These are phyloP conservation scores for Triadica sebifera DNA, from an alignment of 345 rosid genomes.

Conservation along the genomic window DNA sequence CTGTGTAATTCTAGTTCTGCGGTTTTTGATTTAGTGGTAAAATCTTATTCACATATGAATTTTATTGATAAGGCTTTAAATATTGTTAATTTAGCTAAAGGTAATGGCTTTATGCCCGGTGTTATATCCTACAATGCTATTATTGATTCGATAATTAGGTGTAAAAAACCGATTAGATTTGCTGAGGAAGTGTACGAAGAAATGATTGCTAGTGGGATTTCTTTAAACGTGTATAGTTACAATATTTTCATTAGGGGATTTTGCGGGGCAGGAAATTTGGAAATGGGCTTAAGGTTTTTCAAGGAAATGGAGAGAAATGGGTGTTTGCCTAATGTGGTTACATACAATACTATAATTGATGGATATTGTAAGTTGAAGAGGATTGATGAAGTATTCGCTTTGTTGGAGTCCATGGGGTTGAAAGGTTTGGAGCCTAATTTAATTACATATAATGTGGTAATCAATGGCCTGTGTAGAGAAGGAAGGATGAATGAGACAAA, in stretches of 20 bases:
- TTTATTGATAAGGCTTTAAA: conserved; percentile 60
- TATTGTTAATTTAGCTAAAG: conserved; percentile 54
- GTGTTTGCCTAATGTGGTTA: conserved; percentile 81
- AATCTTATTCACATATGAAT: conserved; percentile 61
- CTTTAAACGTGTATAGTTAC: conserved; percentile 81
- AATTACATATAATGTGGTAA: conserved; percentile 69
- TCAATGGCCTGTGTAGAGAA: conserved; percentile 74
- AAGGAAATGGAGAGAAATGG: conserved; percentile 60
- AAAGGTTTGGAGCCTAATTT: conserved; percentile 76
- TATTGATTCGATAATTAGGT: conserved; percentile 66
- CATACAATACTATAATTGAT: conserved; percentile 72
- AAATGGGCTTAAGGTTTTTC: conserved; percentile 54
- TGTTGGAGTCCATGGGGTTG: conserved; percentile 53
- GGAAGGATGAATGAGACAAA: conserved; percentile 73
- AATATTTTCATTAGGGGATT: conserved; percentile 83
- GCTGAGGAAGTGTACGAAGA: conserved; percentile 57
- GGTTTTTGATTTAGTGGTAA: conserved; percentile 81
- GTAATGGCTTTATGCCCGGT: conserved; percentile 87
- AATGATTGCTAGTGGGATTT: conserved; percentile 54
- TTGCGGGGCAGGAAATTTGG: conserved; percentile 61
- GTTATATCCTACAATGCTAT: conserved; percentile 79
- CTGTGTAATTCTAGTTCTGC: conserved; percentile 68
- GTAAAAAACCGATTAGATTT: conserved; percentile 43
- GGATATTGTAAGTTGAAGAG: conserved; percentile 59
- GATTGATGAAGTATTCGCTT: conserved; percentile 54